Evolutionary conservation across 2,329 filamentous ascomycete genomes (phyloP), one percentile per base, ranked within the genome.

Genomic region (Thelonectria blattea): DNA sequence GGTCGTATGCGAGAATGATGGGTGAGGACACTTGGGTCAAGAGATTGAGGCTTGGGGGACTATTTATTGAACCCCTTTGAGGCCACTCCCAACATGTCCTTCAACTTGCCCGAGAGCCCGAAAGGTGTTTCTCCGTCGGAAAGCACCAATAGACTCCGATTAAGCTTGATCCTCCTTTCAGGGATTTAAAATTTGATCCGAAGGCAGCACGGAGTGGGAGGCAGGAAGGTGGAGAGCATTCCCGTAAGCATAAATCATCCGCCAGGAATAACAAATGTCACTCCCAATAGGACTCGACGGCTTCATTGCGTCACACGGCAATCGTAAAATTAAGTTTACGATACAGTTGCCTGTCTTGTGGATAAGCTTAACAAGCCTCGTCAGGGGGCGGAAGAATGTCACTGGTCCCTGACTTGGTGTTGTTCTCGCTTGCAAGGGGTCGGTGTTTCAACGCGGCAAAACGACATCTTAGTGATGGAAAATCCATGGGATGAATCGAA

Each of bases 281-380:
- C 43, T 30, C 37, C 20, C 41, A 30, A 37, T 22, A 3, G 41
- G n/a, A 10, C 20, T 32, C n/a, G 7, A 41, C 12, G 37, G 15
- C 11, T 27, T 43, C 8, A 55, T 48, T 48, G 27, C 42, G 30
- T 48, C 46, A 47, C 34, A 41, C 24, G 45, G 18, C 22, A 14
- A 43, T 47, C 20, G 20, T 14, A n/a, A 48, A 32, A 22, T n/a
- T 37, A 10, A 18, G 10, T 15, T 37, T 30, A 11, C 9, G 18
- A 53, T 47, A 14, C 32, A 18, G 18, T 7, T 10, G 18, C 32
- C 43, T 41, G 52, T 20, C 46, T 10, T 51, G 47, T 56, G 54
- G 47, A 46, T 56, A 56, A 56, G 54, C 54, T 56, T 56, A 56
- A 56, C 14, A 30, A 7, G 27, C 34, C 12, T 17, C 22, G 12